A percentile compares a stretch with the other conserved stretches of the same genome.
Conservation (phyloP, 2,329 filamentous ascomycete species). For the Xylariaceae sp. region DNA sequence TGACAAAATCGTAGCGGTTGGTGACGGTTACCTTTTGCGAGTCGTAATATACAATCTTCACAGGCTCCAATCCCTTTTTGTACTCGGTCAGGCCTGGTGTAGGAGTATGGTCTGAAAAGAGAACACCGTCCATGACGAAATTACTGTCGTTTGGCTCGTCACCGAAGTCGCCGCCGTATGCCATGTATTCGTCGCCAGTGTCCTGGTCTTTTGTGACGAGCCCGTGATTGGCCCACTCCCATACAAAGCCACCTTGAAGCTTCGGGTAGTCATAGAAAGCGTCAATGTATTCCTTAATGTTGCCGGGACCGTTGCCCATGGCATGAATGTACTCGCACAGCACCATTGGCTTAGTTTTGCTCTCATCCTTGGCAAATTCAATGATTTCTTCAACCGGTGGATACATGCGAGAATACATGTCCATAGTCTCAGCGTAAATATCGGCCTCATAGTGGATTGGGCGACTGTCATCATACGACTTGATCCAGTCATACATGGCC, state of each 20-base stretch:
- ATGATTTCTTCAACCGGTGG: conserved; percentile 39
- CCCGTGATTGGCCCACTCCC: conserved; percentile 55
- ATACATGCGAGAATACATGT: conserved; percentile 61
- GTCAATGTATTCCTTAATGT: conserved; percentile 60
- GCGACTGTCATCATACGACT: conserved; percentile 48
- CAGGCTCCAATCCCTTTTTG: conserved; percentile 44
- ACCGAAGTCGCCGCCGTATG: conserved; percentile 41
- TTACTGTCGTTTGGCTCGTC: conserved; percentile 38
- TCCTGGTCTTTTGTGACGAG: conserved; percentile 38
- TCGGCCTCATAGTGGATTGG: conserved; percentile 61
- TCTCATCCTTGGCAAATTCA: conserved; percentile 31
- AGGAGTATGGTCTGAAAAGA: conserved; percentile 42
- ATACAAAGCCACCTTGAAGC: conserved; percentile 60
- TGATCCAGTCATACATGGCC: conserved; percentile 60
- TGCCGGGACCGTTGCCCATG: conserved; percentile 66
- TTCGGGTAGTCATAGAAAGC: conserved; percentile 53
- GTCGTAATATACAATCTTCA: conserved; percentile 35
- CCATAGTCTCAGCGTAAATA: conserved; percentile 48
- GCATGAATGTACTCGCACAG: conserved; percentile 49
- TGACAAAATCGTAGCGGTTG: conserved; percentile 39
- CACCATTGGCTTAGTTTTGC: conserved; percentile 46
- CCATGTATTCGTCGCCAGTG: conserved; percentile 42
- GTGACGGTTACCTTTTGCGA: conserved; percentile 25
- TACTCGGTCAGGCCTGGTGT: conserved; percentile 39
- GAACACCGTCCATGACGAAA: conserved; percentile 50